Evolutionary conservation across 75 land plant genomes (phyloP).

Genomic region (Cunninghamia lanceolata): DNA sequence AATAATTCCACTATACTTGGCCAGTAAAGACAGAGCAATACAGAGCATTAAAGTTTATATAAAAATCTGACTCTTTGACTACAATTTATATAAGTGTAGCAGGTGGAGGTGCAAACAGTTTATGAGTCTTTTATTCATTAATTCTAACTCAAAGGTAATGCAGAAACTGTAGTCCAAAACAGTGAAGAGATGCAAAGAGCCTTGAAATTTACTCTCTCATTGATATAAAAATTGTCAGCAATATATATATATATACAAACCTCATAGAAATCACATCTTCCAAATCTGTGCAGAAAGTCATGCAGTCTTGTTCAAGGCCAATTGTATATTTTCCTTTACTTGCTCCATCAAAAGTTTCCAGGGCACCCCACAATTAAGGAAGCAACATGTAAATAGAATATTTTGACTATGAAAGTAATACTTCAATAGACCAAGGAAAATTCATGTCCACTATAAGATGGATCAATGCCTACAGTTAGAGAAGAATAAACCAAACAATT

Average conservation of each 20-base stretch:
- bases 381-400: background rate
- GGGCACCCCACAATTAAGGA: slow-evolving; percentile 47
- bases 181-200: too few species aligned
- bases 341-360: too few species aligned
- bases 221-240: background rate
- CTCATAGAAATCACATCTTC: slow-evolving; percentile 99
- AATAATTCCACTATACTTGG: too few species aligned
- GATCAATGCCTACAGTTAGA: background rate
- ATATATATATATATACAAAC: slow-evolving; percentile 26
- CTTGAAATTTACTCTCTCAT: background rate
- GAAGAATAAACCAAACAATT: background rate
- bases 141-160: too few species aligned
- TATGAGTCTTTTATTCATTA: background rate
- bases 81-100: too few species aligned
- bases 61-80: too few species aligned
- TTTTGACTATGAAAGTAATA: background rate
- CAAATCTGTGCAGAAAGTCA: too few species aligned
- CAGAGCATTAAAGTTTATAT: too few species aligned
- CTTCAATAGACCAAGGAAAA: background rate
- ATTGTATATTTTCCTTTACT: too few species aligned
- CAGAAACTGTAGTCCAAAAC: too few species aligned
- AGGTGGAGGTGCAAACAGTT: background rate
- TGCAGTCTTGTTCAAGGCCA: too few species aligned
- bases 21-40: too few species aligned
- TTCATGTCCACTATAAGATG: background rate